A percentile compares a stretch with the other conserved stretches of the same genome.
Evolutionary conservation across 495 filamentous ascomycete species (phyloP).

Genomic region (Sabuloglossum arenarium): DNA sequence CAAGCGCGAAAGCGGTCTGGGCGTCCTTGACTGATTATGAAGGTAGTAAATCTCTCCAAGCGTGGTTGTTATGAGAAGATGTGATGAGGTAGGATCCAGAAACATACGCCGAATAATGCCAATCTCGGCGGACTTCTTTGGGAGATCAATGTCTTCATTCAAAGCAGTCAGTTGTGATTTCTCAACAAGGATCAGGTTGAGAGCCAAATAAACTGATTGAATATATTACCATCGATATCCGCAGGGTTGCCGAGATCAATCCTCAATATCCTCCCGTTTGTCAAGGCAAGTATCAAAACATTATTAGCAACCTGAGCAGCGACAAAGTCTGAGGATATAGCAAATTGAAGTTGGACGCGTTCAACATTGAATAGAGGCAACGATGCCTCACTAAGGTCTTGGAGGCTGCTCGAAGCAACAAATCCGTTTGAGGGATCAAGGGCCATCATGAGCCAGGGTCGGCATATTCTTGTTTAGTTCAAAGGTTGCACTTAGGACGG

Average conservation of each 20-base stretch:
- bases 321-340: constrained; percentile 80
- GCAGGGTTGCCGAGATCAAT: constrained; percentile 87
- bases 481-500: not conserved
- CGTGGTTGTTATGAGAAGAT: constrained; percentile 77
- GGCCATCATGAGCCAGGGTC: constrained; percentile 23
- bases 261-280: constrained; percentile 69
- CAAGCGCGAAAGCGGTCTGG: constrained; percentile 58
- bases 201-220: constrained; percentile 1
- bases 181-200: not conserved
- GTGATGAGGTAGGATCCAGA: constrained; percentile 87
- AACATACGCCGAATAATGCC: constrained; percentile 90
- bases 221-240: constrained; percentile 68
- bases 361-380: constrained; percentile 87
- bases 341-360: constrained; percentile 76
- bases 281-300: constrained; percentile 75
- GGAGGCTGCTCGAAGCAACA: constrained; percentile 23
- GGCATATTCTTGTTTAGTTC: not conserved
- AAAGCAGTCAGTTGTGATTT: not conserved
- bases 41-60: constrained; percentile 95
- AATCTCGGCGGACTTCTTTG: constrained; percentile 75
- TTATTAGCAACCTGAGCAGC: constrained; percentile 95
- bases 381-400: constrained; percentile 37
- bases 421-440: constrained; percentile 31
- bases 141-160: constrained; percentile 73
- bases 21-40: constrained; percentile 79